Conservation (phyloP, 2,329 filamentous ascomycete genomes). For the Ophiosphaerella korrae region DNA sequence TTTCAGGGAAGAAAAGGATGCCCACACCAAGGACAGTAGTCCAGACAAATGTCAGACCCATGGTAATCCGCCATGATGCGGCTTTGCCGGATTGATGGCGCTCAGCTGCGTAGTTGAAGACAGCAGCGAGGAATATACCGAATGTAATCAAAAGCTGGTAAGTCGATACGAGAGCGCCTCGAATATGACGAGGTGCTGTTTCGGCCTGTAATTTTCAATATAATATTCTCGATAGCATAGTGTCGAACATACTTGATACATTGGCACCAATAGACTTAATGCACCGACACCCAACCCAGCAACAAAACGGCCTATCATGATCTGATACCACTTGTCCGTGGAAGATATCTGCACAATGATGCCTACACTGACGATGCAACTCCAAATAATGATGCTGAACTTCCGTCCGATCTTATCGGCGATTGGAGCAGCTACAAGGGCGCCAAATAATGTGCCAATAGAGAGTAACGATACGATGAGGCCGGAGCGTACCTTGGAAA, state of each 20-base stretch:
- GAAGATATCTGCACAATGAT: conserved; percentile 69
- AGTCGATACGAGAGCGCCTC: conserved; percentile 64
- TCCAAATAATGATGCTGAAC: conserved; percentile 63
- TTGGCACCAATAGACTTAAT: conserved; percentile 59
- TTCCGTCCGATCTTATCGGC: conserved; percentile 66
- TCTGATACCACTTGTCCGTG: conserved; percentile 62
- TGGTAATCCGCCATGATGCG: conserved; percentile 67
- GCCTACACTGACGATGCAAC: conserved; percentile 65
- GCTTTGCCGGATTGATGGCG: conserved; percentile 48
- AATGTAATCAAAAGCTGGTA: conserved; percentile 73
- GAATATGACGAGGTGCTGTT: conserved; percentile 65
- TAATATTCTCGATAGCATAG: background rate
- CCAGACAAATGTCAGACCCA: conserved; percentile 62
- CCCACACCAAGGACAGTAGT: conserved; percentile 58
- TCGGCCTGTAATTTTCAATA: conserved; percentile 51
- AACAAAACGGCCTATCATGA: conserved; percentile 65
- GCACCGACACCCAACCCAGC: conserved; percentile 69
- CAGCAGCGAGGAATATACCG: conserved; percentile 61
- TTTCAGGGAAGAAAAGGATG: conserved; percentile 60
- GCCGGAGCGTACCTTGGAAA: conserved; percentile 36
- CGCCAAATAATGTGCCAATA: conserved; percentile 75
- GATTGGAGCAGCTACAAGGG: conserved; percentile 62
- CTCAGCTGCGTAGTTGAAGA: conserved; percentile 65
- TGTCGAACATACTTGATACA: conserved; percentile 59
- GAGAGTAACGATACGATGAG: conserved; percentile 56